Base-by-base conservation (phyloP, 2,329 filamentous ascomycete species). In the Hymenoscyphus albidus region DNA sequence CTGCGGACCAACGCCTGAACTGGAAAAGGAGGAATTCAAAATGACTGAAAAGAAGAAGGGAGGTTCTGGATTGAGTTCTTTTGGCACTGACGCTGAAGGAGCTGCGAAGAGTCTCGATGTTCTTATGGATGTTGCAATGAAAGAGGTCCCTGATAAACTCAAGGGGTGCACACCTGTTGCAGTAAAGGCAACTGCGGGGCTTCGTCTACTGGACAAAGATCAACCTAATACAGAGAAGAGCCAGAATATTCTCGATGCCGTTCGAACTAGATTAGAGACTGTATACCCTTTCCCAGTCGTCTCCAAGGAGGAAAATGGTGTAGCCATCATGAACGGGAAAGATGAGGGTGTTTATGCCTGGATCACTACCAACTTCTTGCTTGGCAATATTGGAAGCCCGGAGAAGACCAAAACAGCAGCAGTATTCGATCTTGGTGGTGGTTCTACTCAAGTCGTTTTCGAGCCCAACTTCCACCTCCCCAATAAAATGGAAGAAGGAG, bases 361-460 rank as follows among this genome's bases (percentile, higher is more conserved):
- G 95, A 96, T 99, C 77, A 99, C 95, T 6, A 95, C 93, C 70
- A 99, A 99, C 83, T 99, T 99, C 79, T 89, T 99, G 51, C 87
- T 99, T 31, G 94, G 94, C 74, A 98, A 98, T 81, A 98, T 99
- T 77, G 95, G 95, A 65, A 91, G 91, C 12, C 91, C 93, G 1
- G 94, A 97, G 76, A 87, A 93, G 77, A 92, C 86, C 68, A 90
- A 92, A 60, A 98, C 95, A 1, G 96, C 95, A 51, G 95, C 95
- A 60, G 88, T 97, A 65, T 97, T 99, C 74, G 95, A 99, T 76
- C 89, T 99, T 59, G 95, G 95, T 68, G 95, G 95, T 73, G 95
- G 95, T 62, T 97, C 93, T 27, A 99, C 96, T 14, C 95, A 99
- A 80, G 97, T 99, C 75, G 96, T 99, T 71, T 99, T 98, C 78